These are phyloP conservation scores for Agarophyton chilense DNA, from an alignment of 23 red algal species.

Conservation along the genomic window DNA sequence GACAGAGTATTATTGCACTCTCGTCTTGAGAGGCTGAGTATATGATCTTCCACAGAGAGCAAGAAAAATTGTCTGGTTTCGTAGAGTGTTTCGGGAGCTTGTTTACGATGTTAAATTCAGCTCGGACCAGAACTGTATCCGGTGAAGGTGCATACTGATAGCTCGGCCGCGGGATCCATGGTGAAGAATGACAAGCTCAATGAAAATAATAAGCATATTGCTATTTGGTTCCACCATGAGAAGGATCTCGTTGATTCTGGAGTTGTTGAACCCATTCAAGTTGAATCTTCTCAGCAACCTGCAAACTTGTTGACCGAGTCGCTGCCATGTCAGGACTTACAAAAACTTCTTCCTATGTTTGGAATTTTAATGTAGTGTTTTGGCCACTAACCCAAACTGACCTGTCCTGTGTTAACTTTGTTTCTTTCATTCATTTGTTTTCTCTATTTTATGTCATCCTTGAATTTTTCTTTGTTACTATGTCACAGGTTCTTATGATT, in stretches of 20 bases:
- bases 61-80: neutral
- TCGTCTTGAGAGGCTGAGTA: neutral
- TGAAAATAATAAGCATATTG: neutral
- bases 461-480: no score
- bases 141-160: neutral
- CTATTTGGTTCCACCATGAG: neutral
- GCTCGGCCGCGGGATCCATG: neutral
- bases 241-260: neutral
- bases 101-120: neutral
- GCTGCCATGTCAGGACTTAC: no score
- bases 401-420: no score
- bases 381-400: no score
- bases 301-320: neutral
- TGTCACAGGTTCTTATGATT: no score
- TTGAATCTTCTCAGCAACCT: neutral
- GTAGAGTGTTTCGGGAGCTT: neutral
- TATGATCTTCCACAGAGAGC: neutral
- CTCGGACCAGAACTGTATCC: neutral
- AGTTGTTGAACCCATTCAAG: neutral
- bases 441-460: no score
- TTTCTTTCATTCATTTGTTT: no score
- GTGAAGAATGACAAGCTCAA: neutral
- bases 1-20: neutral
- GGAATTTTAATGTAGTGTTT: no score
- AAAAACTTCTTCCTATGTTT: no score